Evolutionary conservation across 441 rosid genomes (phyloP), one percentile per base, ranked within the genome.

Genomic region (Corymbia citriodora): DNA sequence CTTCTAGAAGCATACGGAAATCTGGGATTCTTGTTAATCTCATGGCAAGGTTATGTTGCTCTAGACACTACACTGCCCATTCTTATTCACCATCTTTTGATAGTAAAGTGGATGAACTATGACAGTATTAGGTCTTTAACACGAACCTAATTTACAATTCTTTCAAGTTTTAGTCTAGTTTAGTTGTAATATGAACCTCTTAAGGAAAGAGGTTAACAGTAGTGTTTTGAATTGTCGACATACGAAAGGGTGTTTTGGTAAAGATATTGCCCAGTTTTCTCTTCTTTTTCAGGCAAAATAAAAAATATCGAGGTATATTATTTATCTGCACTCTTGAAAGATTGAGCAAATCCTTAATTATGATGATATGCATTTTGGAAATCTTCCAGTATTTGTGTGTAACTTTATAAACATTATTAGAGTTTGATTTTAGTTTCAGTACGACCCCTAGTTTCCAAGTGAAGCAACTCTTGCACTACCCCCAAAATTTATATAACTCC

Each of bases 61-160:
- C 10, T 18, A 14, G 79, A 40, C 79, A n/a, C 72, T 13, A 65
- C 19, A 2, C 19, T 65, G 36, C 72, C 15, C 33, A 63, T 63
- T 63, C 72, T 65, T 65, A n/a, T 65, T 63, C 72, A 29, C 33
- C 0, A 36, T n/a, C 31, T 63, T 29, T 63, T 29, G 16, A 65
- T 0, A 0, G 72, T 29, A 31, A 65, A n/a, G 36, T n/a, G 14
- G 0, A n/a, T 14, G 72, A 65, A 29, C 36, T 7, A n/a, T n/a
- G 72, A 0, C 72, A 61, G 36, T 7, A n/a, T 65, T 55, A 55
- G 57, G 57, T 17, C 6, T 17, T 55, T 55, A 59, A 25, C 29
- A 59, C 1, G n/a, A 9, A 18, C 21, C 48, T 70, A 17, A 18
- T 19, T 17, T 17, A 33, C 45, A 65, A 23, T 70, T 31, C 79